These are phyloP conservation scores for Diaporthe amygdali DNA, from an alignment of 2,329 filamentous ascomycete genomes.

Conservation along the genomic window DNA sequence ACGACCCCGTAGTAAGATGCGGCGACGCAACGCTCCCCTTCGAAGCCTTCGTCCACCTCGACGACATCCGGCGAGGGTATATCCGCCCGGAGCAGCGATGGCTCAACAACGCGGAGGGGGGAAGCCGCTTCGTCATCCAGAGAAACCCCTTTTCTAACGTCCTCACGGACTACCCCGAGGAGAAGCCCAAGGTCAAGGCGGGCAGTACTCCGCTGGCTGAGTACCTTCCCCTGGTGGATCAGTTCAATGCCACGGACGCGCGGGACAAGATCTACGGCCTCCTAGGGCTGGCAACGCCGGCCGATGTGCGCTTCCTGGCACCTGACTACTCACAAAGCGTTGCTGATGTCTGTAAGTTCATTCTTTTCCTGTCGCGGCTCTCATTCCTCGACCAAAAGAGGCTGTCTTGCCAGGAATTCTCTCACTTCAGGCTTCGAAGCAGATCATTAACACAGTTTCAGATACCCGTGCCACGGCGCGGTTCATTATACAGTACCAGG, in stretches of 20 bases:
- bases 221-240: background rate
- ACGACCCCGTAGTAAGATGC: background rate
- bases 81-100: background rate
- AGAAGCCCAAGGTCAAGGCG: background rate
- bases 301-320: background rate
- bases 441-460: background rate
- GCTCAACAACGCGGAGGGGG: background rate
- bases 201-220: background rate
- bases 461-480: background rate
- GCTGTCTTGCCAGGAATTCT: background rate
- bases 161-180: background rate
- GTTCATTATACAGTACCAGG: slow-evolving; percentile 9
- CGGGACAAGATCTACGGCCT: background rate
- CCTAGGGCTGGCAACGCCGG: background rate
- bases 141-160: background rate
- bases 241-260: background rate
- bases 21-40: background rate
- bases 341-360: background rate
- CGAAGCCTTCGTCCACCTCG: background rate
- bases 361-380: background rate
- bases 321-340: slow-evolving; percentile 14
- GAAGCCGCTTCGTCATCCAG: background rate
- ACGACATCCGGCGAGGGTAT: background rate
- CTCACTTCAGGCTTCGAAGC: background rate
- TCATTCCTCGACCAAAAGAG: no score